A percentile compares a stretch with the other conserved stretches of the same genome.
Conservation (phyloP, 495 filamentous ascomycete genomes). For the Hamigera avellanea region DNA sequence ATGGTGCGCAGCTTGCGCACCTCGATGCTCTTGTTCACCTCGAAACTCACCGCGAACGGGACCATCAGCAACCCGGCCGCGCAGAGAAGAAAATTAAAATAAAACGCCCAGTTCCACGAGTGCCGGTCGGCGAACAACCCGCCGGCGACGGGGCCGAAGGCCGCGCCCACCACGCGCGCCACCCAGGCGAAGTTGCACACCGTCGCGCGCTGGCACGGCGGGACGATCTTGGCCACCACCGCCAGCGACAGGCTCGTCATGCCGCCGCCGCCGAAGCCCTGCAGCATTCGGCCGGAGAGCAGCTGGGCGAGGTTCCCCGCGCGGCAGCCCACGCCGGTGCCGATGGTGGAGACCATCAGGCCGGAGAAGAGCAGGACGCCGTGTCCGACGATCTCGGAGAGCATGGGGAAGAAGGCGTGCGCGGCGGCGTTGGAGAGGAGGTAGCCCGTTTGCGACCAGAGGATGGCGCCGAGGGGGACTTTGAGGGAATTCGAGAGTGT, state of each 20-base stretch:
- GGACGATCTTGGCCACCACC: conserved; percentile 52
- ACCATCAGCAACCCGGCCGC: conserved; percentile 21
- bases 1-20: conserved; percentile 17
- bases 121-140: conserved; percentile 25
- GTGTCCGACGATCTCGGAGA: conserved; percentile 29
- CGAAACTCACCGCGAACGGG: conserved; percentile 20
- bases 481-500: conserved; percentile 16
- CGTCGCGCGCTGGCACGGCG: conserved; percentile 25
- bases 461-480: conserved; percentile 16
- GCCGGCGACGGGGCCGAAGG: conserved; percentile 26
- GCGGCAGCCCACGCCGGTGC: conserved; percentile 47
- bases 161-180: conserved; percentile 22
- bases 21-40: conserved; percentile 13
- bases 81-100: conserved; percentile 31
- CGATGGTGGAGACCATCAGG: conserved; percentile 41
- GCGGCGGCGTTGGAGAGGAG: conserved; percentile 25
- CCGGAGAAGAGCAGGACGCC: conserved; percentile 37
- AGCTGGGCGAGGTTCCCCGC: conserved; percentile 48
- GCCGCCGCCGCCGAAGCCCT: conserved; percentile 65
- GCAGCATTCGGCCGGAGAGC: conserved; percentile 52
- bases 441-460: conserved; percentile 33
- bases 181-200: conserved; percentile 28
- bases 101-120: conserved; percentile 31
- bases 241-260: conserved; percentile 52
- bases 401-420: conserved; percentile 27